phyloP scores from a whole-genome alignment of 345 rosid species.

The Eucalyptus sp. region DNA sequence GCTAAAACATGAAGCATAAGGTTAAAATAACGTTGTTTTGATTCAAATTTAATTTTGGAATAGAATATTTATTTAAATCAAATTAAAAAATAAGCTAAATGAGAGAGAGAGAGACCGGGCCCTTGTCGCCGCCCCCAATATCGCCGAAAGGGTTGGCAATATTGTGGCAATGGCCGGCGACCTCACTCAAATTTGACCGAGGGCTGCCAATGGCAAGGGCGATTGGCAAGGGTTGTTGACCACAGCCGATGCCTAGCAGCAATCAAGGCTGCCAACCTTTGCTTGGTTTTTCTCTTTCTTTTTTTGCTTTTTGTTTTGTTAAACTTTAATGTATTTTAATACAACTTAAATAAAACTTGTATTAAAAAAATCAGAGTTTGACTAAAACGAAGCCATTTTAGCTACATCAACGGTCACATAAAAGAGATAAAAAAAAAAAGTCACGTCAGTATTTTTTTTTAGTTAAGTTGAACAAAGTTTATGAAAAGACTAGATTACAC shows the following conservation, averaged over 20 bases:
- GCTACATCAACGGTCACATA: not conserved
- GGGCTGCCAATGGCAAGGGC: too few relatives aligned
- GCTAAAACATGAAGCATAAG: not conserved
- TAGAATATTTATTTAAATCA: not conserved
- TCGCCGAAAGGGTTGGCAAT: not conserved
- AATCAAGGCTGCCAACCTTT: not conserved
- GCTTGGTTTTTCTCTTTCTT: not conserved
- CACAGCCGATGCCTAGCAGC: not conserved
- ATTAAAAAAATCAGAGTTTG: too few relatives aligned
- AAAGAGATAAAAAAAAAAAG: too few relatives aligned
- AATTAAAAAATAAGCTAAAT: not conserved
- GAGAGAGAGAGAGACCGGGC: not conserved
- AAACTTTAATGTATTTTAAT: too few relatives aligned
- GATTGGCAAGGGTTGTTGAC: not conserved
- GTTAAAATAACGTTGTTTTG: not conserved
- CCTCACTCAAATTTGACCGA: too few relatives aligned
- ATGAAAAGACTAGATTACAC: not conserved
- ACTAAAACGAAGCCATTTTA: not conserved
- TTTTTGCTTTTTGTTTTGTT: too few relatives aligned
- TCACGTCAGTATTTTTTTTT: too few relatives aligned
- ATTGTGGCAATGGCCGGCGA: not conserved
- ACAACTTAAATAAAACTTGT: not conserved
- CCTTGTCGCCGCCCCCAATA: too few relatives aligned
- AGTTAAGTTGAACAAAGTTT: not conserved
- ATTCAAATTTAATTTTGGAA: not conserved